These are phyloP conservation scores for Kuraishia hungarica DNA, from an alignment of 805 yeast genomes.

Conservation along the genomic window DNA sequence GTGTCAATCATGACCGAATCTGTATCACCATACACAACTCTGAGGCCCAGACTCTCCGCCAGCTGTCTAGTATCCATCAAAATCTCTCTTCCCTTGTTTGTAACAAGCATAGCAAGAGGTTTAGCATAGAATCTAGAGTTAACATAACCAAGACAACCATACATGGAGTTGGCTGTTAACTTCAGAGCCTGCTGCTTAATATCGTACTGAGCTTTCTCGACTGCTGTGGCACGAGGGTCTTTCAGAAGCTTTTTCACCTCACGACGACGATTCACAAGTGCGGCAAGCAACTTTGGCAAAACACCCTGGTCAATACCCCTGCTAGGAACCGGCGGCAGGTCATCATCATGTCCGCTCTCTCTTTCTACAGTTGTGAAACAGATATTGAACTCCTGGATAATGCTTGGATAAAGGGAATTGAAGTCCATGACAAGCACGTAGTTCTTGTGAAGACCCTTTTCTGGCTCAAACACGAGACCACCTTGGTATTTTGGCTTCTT, in stretches of 20 bases:
- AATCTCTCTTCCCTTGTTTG: conserved; percentile 92
- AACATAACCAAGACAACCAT: conserved; percentile 93
- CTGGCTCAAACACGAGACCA: conserved; percentile 96
- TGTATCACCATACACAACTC: conserved; percentile 96
- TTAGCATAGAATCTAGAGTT: conserved; percentile 91
- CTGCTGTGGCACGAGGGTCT: conserved; percentile 52
- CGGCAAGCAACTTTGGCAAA: conserved; percentile 73
- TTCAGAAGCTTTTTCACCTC: conserved; percentile 85
- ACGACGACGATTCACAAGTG: conserved; percentile 83
- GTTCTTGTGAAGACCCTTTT: conserved; percentile 85
- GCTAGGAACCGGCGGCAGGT: conserved; percentile 63
- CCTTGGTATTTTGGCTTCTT: conserved; percentile 78
- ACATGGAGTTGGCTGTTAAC: conserved; percentile 98
- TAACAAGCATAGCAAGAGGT: conserved; percentile 92
- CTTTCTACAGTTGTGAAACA: conserved; percentile 94
- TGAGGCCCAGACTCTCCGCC: conserved; percentile 75
- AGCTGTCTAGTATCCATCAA: conserved; percentile 86
- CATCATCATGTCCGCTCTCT: conserved; percentile 42
- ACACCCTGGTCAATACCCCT: conserved; percentile 62
- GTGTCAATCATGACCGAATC: conserved; percentile 99
- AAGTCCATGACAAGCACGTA: conserved; percentile 94
- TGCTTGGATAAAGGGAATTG: conserved; percentile 94
- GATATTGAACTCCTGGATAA: conserved; percentile 93
- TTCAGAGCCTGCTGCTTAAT: conserved; percentile 94
- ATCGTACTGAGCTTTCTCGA: conserved; percentile 78